A percentile compares a stretch with the other conserved stretches of the same genome.
Evolutionary conservation across 2,329 filamentous ascomycete species (phyloP).

Genomic region (Claviceps sp.): DNA sequence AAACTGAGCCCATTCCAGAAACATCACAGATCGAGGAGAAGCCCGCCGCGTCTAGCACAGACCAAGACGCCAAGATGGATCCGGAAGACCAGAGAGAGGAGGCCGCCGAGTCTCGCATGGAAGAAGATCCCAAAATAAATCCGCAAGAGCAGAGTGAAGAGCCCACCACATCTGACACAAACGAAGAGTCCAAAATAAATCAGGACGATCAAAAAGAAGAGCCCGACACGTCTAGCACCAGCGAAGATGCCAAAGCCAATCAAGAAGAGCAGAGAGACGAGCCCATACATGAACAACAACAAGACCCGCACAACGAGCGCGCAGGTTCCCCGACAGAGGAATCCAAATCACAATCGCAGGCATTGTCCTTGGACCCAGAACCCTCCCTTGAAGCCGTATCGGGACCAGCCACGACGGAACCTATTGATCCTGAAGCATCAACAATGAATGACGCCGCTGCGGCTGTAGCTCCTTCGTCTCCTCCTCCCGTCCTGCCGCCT

Average conservation of each 20-base stretch:
- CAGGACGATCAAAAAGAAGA: slow-evolving; percentile 5
- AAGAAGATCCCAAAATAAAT: neutral
- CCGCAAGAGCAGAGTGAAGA: slow-evolving; percentile 4
- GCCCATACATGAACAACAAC: slow-evolving; percentile 5
- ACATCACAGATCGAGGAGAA: slow-evolving; percentile 17
- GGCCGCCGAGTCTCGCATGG: slow-evolving; percentile 8
- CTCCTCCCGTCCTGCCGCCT: neutral
- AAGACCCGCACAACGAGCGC: slow-evolving; percentile 6
- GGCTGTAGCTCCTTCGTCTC: neutral
- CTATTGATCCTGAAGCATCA: neutral
- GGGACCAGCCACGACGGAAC: neutral
- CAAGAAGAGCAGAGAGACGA: slow-evolving; percentile 4
- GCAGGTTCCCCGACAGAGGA: slow-evolving; percentile 2
- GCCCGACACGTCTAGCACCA: slow-evolving; percentile 8
- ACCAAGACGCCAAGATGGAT: too few relatives aligned
- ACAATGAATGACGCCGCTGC: neutral
- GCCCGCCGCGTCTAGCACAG: neutral
- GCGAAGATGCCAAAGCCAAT: neutral
- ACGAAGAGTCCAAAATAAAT: too few relatives aligned
- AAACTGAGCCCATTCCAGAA: neutral
- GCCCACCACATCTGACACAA: neutral
- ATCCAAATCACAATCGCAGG: neutral
- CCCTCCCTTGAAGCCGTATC: neutral
- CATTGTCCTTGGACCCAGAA: neutral
- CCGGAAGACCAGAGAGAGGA: slow-evolving; percentile 5